These are phyloP conservation scores for Zygosaccharomyces pseudobailii DNA, from an alignment of 1,139 yeast genomes.

Conservation along the genomic window DNA sequence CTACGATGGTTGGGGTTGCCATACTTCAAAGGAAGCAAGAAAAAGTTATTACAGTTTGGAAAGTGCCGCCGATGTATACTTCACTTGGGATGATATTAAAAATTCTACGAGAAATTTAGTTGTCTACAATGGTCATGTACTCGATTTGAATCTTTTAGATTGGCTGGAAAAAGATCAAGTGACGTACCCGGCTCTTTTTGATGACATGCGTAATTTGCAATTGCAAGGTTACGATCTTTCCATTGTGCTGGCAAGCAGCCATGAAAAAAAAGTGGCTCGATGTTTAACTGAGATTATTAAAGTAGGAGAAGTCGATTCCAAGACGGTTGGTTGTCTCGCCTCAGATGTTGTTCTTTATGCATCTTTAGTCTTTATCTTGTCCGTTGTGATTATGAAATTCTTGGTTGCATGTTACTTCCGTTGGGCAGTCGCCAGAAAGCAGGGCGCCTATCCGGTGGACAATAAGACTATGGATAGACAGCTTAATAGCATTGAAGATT, in stretches of 20 bases:
- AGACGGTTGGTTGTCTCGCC: constrained; percentile 94
- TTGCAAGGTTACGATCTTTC: constrained; percentile 80
- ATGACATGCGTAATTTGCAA: constrained; percentile 53
- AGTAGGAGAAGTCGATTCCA: constrained; percentile 86
- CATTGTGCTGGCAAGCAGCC: constrained; percentile 61
- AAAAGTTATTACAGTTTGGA: constrained; percentile 57
- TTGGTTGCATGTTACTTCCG: constrained; percentile 82
- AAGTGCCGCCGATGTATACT: constrained; percentile 71
- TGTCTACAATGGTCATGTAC: constrained; percentile 82
- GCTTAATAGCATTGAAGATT: constrained; percentile 63
- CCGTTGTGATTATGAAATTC: constrained; percentile 73
- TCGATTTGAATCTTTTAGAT: constrained; percentile 69
- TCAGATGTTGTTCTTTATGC: constrained; percentile 75
- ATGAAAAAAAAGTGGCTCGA: constrained; percentile 66
- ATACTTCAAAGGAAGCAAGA: constrained; percentile 69
- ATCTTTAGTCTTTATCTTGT: constrained; percentile 77
- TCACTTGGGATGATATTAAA: constrained; percentile 82
- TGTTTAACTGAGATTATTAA: constrained; percentile 84
- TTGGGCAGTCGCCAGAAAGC: constrained; percentile 72
- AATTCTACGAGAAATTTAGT: constrained; percentile 71
- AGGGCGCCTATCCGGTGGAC: constrained; percentile 68
- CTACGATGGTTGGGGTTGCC: constrained; percentile 89
- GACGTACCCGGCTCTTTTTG: constrained; percentile 67
- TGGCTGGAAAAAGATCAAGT: constrained; percentile 71
- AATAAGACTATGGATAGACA: constrained; percentile 50